Conservation (phyloP, 2,329 filamentous ascomycete genomes). For the Aspergillus novofumigatus region DNA sequence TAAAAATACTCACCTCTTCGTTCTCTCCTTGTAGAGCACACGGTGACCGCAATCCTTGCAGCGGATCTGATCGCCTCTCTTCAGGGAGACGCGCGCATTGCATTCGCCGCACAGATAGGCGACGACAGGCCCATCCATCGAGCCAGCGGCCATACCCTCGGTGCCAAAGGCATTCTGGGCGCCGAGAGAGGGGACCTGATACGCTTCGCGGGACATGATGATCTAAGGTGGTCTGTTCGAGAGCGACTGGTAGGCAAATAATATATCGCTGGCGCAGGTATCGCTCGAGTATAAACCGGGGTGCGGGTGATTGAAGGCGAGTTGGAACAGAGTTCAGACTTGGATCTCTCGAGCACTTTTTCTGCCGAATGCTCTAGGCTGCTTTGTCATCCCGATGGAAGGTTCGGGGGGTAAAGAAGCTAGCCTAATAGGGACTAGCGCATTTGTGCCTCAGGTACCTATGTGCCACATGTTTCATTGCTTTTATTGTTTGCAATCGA, state of each 20-base stretch:
- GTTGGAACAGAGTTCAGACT: not conserved
- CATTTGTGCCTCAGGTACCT: not conserved
- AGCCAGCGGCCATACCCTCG: slow-evolving; percentile 40
- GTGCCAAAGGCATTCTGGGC: slow-evolving; percentile 39
- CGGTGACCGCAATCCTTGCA: slow-evolving; percentile 93
- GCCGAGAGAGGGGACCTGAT: slow-evolving; percentile 64
- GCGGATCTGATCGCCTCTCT: slow-evolving; percentile 73
- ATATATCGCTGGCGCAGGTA: not conserved
- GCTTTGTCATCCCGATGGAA: not conserved
- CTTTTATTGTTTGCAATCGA: not conserved
- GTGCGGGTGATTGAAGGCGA: not conserved
- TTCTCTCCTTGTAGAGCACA: slow-evolving; percentile 95
- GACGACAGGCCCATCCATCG: slow-evolving; percentile 54
- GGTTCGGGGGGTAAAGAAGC: not conserved
- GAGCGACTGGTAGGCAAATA: too few species aligned
- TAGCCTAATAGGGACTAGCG: not conserved
- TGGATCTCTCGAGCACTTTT: not conserved
- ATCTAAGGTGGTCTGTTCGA: not conserved
- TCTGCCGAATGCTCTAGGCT: not conserved
- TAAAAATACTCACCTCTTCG: slow-evolving; percentile 70
- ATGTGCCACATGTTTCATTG: not conserved
- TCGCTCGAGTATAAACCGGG: not conserved
- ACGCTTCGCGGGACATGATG: slow-evolving; percentile 68
- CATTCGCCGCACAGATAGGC: slow-evolving; percentile 80
- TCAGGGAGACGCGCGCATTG: slow-evolving; percentile 69